A percentile compares a stretch with the other conserved stretches of the same genome.
Evolutionary conservation across 768 basidiomycete genomes (phyloP).

Genomic region (Pleurotus pulmonarius): DNA sequence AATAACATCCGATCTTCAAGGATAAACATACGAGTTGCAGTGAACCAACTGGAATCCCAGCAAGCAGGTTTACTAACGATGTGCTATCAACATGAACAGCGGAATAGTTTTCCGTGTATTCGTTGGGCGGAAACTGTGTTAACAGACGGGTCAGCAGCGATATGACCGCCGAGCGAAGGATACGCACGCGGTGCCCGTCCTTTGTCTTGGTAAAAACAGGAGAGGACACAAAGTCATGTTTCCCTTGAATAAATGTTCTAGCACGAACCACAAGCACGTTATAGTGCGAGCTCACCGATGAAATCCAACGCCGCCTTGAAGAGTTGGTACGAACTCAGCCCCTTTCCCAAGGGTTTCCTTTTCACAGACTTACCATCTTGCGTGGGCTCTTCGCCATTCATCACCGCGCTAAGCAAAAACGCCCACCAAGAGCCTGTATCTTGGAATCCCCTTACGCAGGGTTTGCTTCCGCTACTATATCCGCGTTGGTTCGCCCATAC

Average conservation of each 20-base stretch:
- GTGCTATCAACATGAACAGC: slow-evolving; percentile 77
- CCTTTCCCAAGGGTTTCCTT: slow-evolving; percentile 66
- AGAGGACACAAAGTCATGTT: slow-evolving; percentile 59
- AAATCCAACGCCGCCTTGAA: slow-evolving; percentile 85
- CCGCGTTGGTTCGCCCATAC: slow-evolving; percentile 91
- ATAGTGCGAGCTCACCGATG: slow-evolving; percentile 49
- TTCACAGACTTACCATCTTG: slow-evolving; percentile 26
- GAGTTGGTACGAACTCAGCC: slow-evolving; percentile 87
- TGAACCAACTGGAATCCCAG: slow-evolving; percentile 71
- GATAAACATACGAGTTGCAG: slow-evolving; percentile 51
- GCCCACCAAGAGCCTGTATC: slow-evolving; percentile 67
- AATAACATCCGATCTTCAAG: slow-evolving; percentile 27
- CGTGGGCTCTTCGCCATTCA: slow-evolving; percentile 63
- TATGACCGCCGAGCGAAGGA: slow-evolving; percentile 11
- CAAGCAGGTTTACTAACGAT: slow-evolving; percentile 73
- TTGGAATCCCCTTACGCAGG: slow-evolving; percentile 66
- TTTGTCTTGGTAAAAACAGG: slow-evolving; percentile 56
- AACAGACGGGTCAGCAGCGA: slow-evolving; percentile 1
- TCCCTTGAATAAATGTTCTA: slow-evolving; percentile 39
- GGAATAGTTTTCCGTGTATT: slow-evolving; percentile 46
- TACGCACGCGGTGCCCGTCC: slow-evolving; percentile 48
- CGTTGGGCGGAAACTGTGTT: slow-evolving; percentile 52
- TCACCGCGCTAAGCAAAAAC: slow-evolving; percentile 52
- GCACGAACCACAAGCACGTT: not conserved
- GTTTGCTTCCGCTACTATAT: slow-evolving; percentile 52